Conservation (phyloP, 2,329 filamentous ascomycete species). For the Coniochaeta sp. region DNA sequence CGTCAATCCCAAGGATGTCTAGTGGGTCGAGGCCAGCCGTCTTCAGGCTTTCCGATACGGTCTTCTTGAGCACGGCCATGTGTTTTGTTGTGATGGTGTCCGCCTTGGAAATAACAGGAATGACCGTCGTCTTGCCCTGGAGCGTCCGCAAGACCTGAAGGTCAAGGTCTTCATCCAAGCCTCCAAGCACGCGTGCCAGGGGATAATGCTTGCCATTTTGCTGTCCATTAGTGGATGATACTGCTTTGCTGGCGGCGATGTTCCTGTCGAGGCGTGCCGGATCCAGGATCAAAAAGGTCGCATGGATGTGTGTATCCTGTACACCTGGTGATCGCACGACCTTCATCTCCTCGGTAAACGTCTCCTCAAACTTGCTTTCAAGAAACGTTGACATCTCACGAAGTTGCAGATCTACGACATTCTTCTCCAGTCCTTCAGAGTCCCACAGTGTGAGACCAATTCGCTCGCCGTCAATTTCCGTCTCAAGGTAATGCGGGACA, state of each 20-base stretch:
- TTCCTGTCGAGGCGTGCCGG: constrained; percentile 79
- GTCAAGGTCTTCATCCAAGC: constrained; percentile 82
- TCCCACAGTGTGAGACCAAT: constrained; percentile 95
- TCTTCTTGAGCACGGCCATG: constrained; percentile 86
- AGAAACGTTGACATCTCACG: constrained; percentile 87
- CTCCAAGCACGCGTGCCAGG: constrained; percentile 46
- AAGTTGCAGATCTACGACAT: constrained; percentile 87
- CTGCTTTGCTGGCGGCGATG: constrained; percentile 57
- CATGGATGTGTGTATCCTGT: constrained; percentile 95
- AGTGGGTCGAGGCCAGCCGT: constrained; percentile 80
- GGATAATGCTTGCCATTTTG: constrained; percentile 40
- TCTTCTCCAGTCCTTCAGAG: constrained; percentile 90
- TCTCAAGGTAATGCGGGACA: constrained; percentile 83
- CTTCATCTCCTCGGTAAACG: constrained; percentile 95
- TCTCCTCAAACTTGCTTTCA: constrained; percentile 98
- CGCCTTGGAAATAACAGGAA: constrained; percentile 92
- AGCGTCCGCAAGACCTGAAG: constrained; percentile 82
- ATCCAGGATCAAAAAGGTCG: constrained; percentile 86
- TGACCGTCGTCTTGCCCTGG: constrained; percentile 88
- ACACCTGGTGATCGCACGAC: constrained; percentile 87
- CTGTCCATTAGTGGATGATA: constrained; percentile 37
- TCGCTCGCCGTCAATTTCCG: constrained; percentile 86
- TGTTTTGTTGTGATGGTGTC: constrained; percentile 94
- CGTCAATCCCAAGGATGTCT: constrained; percentile 75
- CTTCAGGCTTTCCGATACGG: constrained; percentile 83